These are phyloP conservation scores for Ophiostoma sp. DNA, from an alignment of 2,329 filamentous ascomycete genomes.

Conservation along the genomic window DNA sequence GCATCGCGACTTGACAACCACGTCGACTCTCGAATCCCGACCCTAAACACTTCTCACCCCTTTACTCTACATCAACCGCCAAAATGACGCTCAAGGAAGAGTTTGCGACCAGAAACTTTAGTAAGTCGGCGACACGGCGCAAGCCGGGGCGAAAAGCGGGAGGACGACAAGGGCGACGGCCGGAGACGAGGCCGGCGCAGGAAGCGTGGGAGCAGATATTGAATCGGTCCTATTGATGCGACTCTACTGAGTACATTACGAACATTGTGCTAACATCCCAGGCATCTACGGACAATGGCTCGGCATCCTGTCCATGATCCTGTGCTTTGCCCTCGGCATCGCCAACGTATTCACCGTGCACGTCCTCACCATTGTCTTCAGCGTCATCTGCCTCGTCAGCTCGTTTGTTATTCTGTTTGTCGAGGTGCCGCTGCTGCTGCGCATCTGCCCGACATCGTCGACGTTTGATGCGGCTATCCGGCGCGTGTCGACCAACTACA, in stretches of 20 bases:
- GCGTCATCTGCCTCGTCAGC: constrained; percentile 53
- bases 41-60: neutral
- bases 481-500: constrained; percentile 91
- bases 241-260: neutral
- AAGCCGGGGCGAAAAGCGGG: neutral
- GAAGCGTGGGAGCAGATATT: neutral
- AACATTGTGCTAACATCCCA: constrained; percentile 33
- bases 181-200: neutral
- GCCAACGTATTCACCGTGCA: constrained; percentile 59
- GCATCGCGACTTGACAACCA: neutral
- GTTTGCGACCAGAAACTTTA: constrained; percentile 69
- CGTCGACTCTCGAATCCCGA: neutral
- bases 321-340: constrained; percentile 65
- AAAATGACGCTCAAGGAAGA: constrained; percentile 59
- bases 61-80: neutral
- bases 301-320: constrained; percentile 64
- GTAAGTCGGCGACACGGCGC: constrained; percentile 38
- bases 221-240: no score
- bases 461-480: constrained; percentile 87
- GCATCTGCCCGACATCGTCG: constrained; percentile 92
- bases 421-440: constrained; percentile 87
- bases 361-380: constrained; percentile 47
- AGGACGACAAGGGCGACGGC: neutral
- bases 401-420: constrained; percentile 74
- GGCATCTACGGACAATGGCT: constrained; percentile 74